Evolutionary conservation across 2,329 filamentous ascomycete species (phyloP), one percentile per base, ranked within the genome.

Genomic region (Clarireedia sp.): DNA sequence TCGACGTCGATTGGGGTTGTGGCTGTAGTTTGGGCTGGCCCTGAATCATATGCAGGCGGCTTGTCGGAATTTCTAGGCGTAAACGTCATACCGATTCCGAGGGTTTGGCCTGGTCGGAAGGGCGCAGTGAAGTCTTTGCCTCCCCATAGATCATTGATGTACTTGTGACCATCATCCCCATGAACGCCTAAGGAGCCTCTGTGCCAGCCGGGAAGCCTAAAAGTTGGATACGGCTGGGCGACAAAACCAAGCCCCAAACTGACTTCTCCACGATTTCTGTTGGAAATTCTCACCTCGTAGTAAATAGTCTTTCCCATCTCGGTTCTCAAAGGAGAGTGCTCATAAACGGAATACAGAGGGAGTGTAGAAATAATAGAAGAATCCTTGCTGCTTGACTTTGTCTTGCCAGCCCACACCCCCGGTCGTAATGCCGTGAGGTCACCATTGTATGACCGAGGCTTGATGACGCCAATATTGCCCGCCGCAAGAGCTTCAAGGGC

Each of bases 191-290:
- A 66, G 60, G 82, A 86, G 17, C 80, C 88, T 36, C 88, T 79
- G 67, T 94, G 86, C 89, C 88, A 92, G 2, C 89, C 89, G 0
- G 89, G 89, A 57, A 91, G 78, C 7, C 89, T 79, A 73, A 89
- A 92, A 0, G 78, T 76, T 6, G 89, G 89, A 66, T 90, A 92
- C 7, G 89, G 89, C 48, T 86, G 79, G 1, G 87, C 87, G 0
- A 79, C 73, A 68, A 83, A 90, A 9, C 89, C 89, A 9, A 92
- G 67, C 0, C 83, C 86, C 1, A 91, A 72, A 40, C 71, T 72
- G 51, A 77, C 70, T 56, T 78, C 76, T 19, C 59, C 53, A 19
- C 58, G 51, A 55, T 63, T 66, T 54, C 78, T 71, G 17, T 68
- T 64, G 2, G 73, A 70, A 33, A 89, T 73, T 51, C 75, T 75